These are phyloP conservation scores for Aspergillus sp. DNA, from an alignment of 2,329 filamentous ascomycete genomes.

Conservation along the genomic window DNA sequence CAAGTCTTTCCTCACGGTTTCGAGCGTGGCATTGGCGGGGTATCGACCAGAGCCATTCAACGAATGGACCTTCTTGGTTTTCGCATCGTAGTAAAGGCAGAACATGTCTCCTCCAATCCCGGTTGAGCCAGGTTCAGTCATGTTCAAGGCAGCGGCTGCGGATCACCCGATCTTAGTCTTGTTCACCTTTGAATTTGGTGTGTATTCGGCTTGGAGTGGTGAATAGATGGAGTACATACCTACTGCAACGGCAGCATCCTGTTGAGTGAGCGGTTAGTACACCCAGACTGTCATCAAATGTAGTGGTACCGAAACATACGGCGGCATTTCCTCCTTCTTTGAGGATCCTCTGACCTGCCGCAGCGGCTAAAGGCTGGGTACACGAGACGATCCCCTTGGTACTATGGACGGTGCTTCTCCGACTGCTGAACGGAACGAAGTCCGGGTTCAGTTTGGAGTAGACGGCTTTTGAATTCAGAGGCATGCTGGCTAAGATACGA, in stretches of 20 bases:
- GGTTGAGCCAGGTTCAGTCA: constrained; percentile 89
- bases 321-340: constrained; percentile 88
- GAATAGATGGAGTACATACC: constrained; percentile 50
- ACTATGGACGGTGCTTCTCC: constrained; percentile 89
- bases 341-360: constrained; percentile 83
- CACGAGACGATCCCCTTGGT: constrained; percentile 88
- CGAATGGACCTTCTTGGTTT: constrained; percentile 75
- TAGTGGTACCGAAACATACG: constrained; percentile 52
- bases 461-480: constrained; percentile 50
- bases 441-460: constrained; percentile 50
- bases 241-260: constrained; percentile 96
- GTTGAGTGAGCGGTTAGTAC: constrained; percentile 5
- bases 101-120: constrained; percentile 98
- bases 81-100: constrained; percentile 85
- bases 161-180: constrained; percentile 9
- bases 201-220: neutral
- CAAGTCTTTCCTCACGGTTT: constrained; percentile 68
- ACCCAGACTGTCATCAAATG: neutral
- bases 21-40: constrained; percentile 66
- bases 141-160: constrained; percentile 81
- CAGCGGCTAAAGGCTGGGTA: constrained; percentile 83
- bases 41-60: constrained; percentile 93
- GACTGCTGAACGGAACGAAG: constrained; percentile 55
- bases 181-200: neutral
- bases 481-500: constrained; percentile 33